These are phyloP conservation scores for Hemisphaericaspora xylanilytica DNA, from an alignment of 1,139 yeast species.

Conservation along the genomic window DNA sequence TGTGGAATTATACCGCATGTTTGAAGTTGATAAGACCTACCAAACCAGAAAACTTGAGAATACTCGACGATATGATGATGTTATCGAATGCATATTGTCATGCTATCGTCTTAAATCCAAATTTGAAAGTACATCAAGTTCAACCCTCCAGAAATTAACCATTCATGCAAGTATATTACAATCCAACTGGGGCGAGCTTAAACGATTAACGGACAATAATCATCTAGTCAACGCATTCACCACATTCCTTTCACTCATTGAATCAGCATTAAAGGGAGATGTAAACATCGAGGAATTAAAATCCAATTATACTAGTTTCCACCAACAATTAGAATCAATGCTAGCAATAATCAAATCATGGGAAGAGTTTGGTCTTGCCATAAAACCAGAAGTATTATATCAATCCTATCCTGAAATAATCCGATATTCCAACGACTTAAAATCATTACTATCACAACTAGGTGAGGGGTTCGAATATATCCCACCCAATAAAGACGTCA, in stretches of 20 bases:
- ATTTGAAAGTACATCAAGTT: conserved; percentile 30
- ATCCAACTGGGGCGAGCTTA: neutral
- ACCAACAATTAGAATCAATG: neutral
- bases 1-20: conserved; percentile 63
- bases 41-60: conserved; percentile 3
- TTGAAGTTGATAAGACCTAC: conserved; percentile 28
- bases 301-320: neutral
- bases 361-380: conserved; percentile 9
- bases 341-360: conserved; percentile 3
- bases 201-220: neutral
- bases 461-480: conserved; percentile 14
- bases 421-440: conserved; percentile 6
- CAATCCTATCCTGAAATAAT: conserved; percentile 19
- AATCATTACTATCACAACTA: conserved; percentile 10
- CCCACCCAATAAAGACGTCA: conserved; percentile 17
- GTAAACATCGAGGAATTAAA: neutral
- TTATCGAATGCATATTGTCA: conserved; percentile 2
- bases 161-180: neutral
- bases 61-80: conserved; percentile 15
- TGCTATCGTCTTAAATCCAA: conserved; percentile 25
- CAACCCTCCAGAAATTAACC: neutral
- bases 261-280: neutral
- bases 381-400: conserved; percentile 20
- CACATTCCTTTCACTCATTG: neutral
- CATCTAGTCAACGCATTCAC: neutral